These are phyloP conservation scores for Syzygium grande DNA, from an alignment of 345 rosid species.

Conservation along the genomic window DNA sequence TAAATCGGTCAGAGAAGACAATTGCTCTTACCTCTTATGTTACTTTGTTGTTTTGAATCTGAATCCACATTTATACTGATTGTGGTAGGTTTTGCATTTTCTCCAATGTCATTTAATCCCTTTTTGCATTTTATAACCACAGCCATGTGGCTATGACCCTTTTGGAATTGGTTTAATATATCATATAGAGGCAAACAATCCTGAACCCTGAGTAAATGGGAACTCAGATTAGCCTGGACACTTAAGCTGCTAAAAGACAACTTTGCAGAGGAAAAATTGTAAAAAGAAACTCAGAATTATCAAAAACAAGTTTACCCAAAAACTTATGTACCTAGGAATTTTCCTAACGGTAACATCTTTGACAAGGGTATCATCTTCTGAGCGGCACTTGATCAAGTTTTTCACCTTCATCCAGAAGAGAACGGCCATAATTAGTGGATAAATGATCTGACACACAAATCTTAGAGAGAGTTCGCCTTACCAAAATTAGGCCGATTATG, in stretches of 20 bases:
- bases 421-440: neutral
- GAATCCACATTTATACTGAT: neutral
- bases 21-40: neutral
- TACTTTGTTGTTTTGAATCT: neutral
- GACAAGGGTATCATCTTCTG: conserved; percentile 42
- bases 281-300: neutral
- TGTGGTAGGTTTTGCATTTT: conserved; percentile 2
- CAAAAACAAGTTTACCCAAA: no score
- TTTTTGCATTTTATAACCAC: conserved; percentile 42
- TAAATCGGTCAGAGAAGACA: neutral
- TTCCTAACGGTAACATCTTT: conserved; percentile 56
- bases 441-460: neutral
- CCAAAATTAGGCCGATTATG: conserved; percentile 56
- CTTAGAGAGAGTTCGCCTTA: conserved; percentile 5
- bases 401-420: conserved; percentile 33
- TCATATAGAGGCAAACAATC: conserved; percentile 62
- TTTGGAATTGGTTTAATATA: conserved; percentile 37
- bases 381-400: conserved; percentile 44
- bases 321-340: conserved; percentile 1
- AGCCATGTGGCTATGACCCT: conserved; percentile 38
- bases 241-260: neutral
- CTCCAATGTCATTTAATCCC: conserved; percentile 14
- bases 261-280: neutral
- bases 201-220: conserved; percentile 33
- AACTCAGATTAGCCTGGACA: neutral